phyloP scores from a whole-genome alignment of 2,329 filamentous ascomycete species.

The Colletotrichum nymphaeae region DNA sequence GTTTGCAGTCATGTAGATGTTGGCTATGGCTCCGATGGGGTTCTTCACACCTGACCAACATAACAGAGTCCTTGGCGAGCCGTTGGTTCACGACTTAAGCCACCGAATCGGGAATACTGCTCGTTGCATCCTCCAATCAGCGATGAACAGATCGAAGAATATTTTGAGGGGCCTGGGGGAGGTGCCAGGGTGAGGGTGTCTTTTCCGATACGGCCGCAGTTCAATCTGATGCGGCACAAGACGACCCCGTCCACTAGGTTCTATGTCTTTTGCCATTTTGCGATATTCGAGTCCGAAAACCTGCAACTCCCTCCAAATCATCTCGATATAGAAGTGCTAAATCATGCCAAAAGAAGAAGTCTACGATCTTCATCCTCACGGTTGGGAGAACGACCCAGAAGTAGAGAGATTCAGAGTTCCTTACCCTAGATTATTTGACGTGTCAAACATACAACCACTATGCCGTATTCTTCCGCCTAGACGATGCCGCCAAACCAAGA shows the following conservation, averaged over 20 bases:
- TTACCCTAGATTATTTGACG: slow-evolving; percentile 49
- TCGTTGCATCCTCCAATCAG: background rate
- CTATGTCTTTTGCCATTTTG: background rate
- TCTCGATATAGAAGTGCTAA: rapidly evolving
- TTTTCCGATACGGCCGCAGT: background rate
- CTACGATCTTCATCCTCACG: slow-evolving; percentile 45
- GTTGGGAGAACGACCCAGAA: slow-evolving; percentile 50
- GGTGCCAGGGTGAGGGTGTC: background rate
- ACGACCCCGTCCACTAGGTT: background rate
- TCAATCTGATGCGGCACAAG: background rate
- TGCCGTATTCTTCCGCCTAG: slow-evolving; percentile 51
- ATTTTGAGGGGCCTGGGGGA: background rate
- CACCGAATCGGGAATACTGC: background rate
- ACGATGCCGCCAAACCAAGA: slow-evolving; percentile 40
- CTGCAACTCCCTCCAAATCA: background rate
- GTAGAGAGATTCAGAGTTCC: slow-evolving; percentile 51
- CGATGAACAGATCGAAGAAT: background rate
- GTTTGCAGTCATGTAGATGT: background rate
- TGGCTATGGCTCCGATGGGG: background rate
- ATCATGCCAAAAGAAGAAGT: slow-evolving; percentile 44
- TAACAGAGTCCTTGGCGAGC: background rate
- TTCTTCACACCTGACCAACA: background rate
- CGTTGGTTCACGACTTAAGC: background rate
- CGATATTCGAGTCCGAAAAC: background rate
- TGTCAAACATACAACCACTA: slow-evolving; percentile 50